Conservation (phyloP, 192 early-diverging fungal species). For the Podochytrium sp. region DNA sequence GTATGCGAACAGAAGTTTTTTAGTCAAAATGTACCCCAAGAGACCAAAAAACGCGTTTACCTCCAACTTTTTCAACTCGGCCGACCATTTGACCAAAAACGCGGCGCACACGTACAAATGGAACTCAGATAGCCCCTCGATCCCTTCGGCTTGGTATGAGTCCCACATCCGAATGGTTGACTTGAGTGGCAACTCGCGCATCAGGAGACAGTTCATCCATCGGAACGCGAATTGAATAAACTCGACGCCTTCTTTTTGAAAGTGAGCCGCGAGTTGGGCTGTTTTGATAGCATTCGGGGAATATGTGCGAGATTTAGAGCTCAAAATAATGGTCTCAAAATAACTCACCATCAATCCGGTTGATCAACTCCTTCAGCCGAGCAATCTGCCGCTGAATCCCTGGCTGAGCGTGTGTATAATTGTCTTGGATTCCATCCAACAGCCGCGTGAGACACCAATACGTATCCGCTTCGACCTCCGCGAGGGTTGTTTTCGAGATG, state of each 20-base stretch:
- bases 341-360: constrained; percentile 81
- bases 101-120: constrained; percentile 99
- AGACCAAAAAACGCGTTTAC: constrained; percentile 60
- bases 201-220: constrained; percentile 99
- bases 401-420: constrained; percentile 96
- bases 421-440: constrained; percentile 97
- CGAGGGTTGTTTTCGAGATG: constrained; percentile 57
- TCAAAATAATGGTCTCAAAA: not conserved
- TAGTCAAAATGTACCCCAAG: not conserved
- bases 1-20: not conserved
- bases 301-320: not conserved
- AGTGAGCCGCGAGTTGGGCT: constrained; percentile 81
- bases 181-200: constrained; percentile 89
- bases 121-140: constrained; percentile 92
- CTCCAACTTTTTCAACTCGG: constrained; percentile 82
- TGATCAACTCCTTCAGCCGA: constrained; percentile 88
- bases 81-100: constrained; percentile 95
- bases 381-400: constrained; percentile 92
- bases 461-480: constrained; percentile 87
- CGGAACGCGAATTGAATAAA: constrained; percentile 99
- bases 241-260: constrained; percentile 87
- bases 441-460: constrained; percentile 98
- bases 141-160: constrained; percentile 91
- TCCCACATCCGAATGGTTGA: constrained; percentile 99
- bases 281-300: not conserved